Conservation (phyloP, 306 rosid species). For the Vicia villosa region DNA sequence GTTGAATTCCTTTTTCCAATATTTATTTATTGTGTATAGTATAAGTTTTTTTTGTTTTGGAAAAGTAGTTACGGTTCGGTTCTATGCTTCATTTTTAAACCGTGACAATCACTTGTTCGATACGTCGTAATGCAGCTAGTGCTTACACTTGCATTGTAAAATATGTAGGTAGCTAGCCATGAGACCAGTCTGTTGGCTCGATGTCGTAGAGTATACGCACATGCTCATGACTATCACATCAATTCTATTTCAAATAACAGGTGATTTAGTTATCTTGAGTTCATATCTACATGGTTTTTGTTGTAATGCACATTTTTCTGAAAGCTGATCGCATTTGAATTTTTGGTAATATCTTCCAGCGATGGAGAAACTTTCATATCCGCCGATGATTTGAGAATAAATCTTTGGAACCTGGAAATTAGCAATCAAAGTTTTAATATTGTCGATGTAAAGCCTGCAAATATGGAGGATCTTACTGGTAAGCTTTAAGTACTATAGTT, state of each 20-base stretch:
- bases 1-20: not conserved
- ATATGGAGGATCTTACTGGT: conserved; percentile 99
- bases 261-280: conserved; percentile 45
- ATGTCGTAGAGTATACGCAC: conserved; percentile 97
- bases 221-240: conserved; percentile 99
- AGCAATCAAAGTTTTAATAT: conserved; percentile 97
- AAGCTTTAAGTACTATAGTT: conserved; percentile 40
- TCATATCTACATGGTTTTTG: not conserved
- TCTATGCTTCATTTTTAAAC: conserved; percentile 23
- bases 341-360: conserved; percentile 45
- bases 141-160: conserved; percentile 38
- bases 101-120: conserved; percentile 26
- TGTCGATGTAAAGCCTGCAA: conserved; percentile 97
- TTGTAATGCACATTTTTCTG: conserved; percentile 28
- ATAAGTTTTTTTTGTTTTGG: not conserved
- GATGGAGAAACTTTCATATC: conserved; percentile 99
- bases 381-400: conserved; percentile 97
- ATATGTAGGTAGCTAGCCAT: conserved; percentile 79
- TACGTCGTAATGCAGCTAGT: conserved; percentile 3
- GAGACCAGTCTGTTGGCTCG: conserved; percentile 88
- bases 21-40: not conserved
- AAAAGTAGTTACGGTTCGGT: conserved; percentile 11
- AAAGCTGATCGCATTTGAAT: conserved; percentile 37
- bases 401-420: conserved; percentile 98
- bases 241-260: conserved; percentile 98